Evolutionary conservation across 129 eudicot species (phyloP), one percentile per base, ranked within the genome.

Genomic region (Oenanthe sinensis): DNA sequence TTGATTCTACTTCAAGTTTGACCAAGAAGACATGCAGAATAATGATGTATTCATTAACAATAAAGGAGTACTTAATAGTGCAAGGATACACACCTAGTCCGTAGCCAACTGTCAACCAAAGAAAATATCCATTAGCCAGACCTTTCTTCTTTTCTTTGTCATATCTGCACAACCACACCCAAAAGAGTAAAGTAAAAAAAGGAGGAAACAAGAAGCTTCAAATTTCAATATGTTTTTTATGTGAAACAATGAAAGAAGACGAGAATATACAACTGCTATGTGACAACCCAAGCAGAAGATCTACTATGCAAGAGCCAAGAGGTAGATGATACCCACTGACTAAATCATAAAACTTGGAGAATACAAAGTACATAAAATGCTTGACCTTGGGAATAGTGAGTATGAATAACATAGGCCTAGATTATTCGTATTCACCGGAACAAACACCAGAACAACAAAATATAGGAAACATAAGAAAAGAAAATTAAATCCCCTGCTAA

Each of bases 41-140:
- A 24, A n/a, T 60, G 13, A 55, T 22, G 65, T 55, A 24, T 12
- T 22, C 22, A 54, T 54, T 19, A 55, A 55, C 28, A 55, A 55
- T 26, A n/a, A 52, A 52, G 60, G 28, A 55, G 26, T 20, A 54
- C 62, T 19, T 20, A 7, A 54, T 37, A 76, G n/a, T 67, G 79
- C 49, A 78, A 79, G 39, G 86, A 63, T 45, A 83, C 98, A 33
- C 55, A 94, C 98, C 98, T 16, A 86, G 71, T 77, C 92, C 97
- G 75, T 95, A 95, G 69, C 98, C 98, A 86, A 90, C 65, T 79
- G 83, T 82, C 87, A 95, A 58, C 93, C 94, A 90, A 45, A 88
- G 79, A 81, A 87, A 95, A 78, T 95, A 95, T 79, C 98, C 98
- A 79, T 83, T 83, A 44, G 50, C 75, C 71, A 80, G 60, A 0